phyloP scores from a whole-genome alignment of 2,329 filamentous ascomycete genomes.

The Westerdykella sp. region DNA sequence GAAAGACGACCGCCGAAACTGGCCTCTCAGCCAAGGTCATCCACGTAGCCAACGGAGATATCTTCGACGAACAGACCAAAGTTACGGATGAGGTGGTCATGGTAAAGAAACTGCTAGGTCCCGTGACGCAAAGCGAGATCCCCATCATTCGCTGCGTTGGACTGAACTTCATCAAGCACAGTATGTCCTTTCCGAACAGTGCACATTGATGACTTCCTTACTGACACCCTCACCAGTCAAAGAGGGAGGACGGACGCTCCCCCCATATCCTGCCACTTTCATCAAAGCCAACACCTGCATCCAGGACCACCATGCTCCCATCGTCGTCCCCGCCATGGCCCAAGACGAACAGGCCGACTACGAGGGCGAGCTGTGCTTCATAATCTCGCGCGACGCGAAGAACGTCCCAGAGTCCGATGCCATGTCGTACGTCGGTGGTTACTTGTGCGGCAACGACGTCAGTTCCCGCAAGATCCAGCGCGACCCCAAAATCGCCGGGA shows the following conservation, averaged over 20 bases:
- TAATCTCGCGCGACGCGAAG: slow-evolving; percentile 50
- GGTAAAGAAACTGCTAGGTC: slow-evolving; percentile 51
- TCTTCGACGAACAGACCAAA: slow-evolving; percentile 46
- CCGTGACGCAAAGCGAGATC: slow-evolving; percentile 47
- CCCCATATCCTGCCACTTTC: slow-evolving; percentile 47
- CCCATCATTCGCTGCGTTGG: slow-evolving; percentile 55
- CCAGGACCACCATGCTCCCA: slow-evolving; percentile 37
- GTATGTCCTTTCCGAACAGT: slow-evolving; percentile 10
- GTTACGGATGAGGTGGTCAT: slow-evolving; percentile 51
- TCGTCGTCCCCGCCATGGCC: slow-evolving; percentile 45
- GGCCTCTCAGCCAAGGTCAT: slow-evolving; percentile 50
- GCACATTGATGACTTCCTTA: neutral
- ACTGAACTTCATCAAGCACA: slow-evolving; percentile 56
- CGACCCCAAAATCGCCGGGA: slow-evolving; percentile 45
- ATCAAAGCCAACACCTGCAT: slow-evolving; percentile 44
- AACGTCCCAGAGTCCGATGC: slow-evolving; percentile 44
- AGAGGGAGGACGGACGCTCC: slow-evolving; percentile 47
- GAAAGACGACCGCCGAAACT: slow-evolving; percentile 43
- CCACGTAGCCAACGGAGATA: slow-evolving; percentile 40
- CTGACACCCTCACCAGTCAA: slow-evolving; percentile 35
- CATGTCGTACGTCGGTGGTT: slow-evolving; percentile 48
- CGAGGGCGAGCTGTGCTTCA: slow-evolving; percentile 46
- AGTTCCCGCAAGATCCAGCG: slow-evolving; percentile 49
- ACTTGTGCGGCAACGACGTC: slow-evolving; percentile 52
- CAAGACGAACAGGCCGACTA: slow-evolving; percentile 47